Evolutionary conservation across 441 rosid genomes (phyloP).

Genomic region (Pelargonium hybrid): DNA sequence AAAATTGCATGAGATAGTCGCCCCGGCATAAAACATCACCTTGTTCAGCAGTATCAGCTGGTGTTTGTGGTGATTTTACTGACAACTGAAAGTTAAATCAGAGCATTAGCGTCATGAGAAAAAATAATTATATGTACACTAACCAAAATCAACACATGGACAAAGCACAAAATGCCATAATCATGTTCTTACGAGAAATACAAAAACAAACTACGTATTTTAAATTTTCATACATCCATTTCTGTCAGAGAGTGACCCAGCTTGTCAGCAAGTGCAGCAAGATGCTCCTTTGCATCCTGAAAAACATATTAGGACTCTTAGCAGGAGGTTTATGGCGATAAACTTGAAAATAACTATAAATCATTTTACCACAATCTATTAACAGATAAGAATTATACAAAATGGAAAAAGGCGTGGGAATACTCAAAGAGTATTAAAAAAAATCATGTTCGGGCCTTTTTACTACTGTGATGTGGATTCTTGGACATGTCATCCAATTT

Average conservation of each 20-base stretch:
- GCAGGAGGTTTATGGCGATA: conserved; percentile 7
- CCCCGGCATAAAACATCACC: conserved; percentile 69
- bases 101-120: conserved; percentile 22
- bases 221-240: conserved; percentile 53
- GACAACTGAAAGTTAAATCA: conserved; percentile 52
- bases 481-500: not conserved
- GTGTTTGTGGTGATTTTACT: conserved; percentile 47
- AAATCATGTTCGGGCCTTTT: not conserved
- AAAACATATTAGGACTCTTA: conserved; percentile 19
- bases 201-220: conserved; percentile 13
- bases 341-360: not conserved
- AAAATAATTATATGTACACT: not conserved
- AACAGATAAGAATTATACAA: not conserved
- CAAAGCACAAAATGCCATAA: not conserved
- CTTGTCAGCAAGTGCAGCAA: conserved; percentile 84
- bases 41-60: conserved; percentile 77
- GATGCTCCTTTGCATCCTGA: conserved; percentile 97
- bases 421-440: too few relatives aligned
- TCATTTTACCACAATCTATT: too few relatives aligned
- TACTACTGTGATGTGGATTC: not conserved
- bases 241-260: conserved; percentile 81
- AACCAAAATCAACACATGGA: conserved; percentile 11
- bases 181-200: too few relatives aligned
- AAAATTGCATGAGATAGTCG: conserved; percentile 45
- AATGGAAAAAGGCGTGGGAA: not conserved